phyloP scores from a whole-genome alignment of 805 yeast genomes.

The Saccharomycopsis selenospora region DNA sequence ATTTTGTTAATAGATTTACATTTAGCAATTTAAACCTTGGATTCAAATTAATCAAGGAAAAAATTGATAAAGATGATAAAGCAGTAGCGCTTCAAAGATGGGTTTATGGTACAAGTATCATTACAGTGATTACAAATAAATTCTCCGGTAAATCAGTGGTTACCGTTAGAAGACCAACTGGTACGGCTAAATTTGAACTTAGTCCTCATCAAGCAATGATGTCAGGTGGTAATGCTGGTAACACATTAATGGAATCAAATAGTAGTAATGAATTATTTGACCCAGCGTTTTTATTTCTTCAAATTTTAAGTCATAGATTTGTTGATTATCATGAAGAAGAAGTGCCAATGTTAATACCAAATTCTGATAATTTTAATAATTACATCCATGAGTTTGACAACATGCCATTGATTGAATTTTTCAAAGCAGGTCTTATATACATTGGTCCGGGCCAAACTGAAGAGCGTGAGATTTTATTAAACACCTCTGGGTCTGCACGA shows the following conservation, averaged over 20 bases:
- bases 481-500: constrained; percentile 53
- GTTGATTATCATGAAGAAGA: constrained; percentile 23
- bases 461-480: constrained; percentile 59
- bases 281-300: constrained; percentile 46
- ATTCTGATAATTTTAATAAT: constrained; percentile 34
- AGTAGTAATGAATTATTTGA: constrained; percentile 27
- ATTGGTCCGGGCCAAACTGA: constrained; percentile 58
- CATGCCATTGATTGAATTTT: constrained; percentile 70
- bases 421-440: constrained; percentile 72
- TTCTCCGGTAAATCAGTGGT: constrained; percentile 45
- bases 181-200: constrained; percentile 43
- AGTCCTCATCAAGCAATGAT: constrained; percentile 34
- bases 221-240: constrained; percentile 24
- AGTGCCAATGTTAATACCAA: constrained; percentile 21
- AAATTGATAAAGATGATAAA: constrained; percentile 21
- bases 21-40: constrained; percentile 54
- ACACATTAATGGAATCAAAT: constrained; percentile 22
- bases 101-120: constrained; percentile 52
- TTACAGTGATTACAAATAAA: constrained; percentile 49
- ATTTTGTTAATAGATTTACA: constrained; percentile 60
- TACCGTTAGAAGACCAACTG: constrained; percentile 60
- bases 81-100: constrained; percentile 37
- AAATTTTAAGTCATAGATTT: constrained; percentile 37
- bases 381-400: constrained; percentile 62
- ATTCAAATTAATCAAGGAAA: constrained; percentile 22